Percentiles rank a stretch among this genome's conserved stretches.
phyloP scores from a whole-genome alignment of 2,329 filamentous ascomycete genomes.

The Torrubiella hemipterigena region DNA sequence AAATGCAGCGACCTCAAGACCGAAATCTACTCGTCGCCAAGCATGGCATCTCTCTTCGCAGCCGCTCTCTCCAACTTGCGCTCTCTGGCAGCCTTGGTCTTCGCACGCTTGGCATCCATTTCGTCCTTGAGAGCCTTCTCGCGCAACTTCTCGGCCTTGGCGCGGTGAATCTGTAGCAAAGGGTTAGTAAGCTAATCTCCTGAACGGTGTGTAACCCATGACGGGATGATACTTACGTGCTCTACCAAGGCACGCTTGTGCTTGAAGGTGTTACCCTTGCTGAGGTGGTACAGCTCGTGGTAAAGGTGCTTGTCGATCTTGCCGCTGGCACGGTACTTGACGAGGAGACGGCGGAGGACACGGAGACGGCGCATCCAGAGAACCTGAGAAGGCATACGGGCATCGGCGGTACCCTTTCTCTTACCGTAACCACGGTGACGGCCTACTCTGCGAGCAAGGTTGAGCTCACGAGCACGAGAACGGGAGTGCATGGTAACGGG shows the following conservation, averaged over 20 bases:
- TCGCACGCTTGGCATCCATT: conserved; percentile 99
- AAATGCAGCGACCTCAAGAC: conserved; percentile 45
- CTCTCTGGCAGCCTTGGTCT: conserved; percentile 99
- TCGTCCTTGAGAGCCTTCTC: conserved; percentile 95
- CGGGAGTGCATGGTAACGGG: conserved; percentile 99
- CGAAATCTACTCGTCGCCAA: conserved; percentile 53
- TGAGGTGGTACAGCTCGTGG: conserved; percentile 99
- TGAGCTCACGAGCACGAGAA: conserved; percentile 89
- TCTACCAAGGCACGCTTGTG: conserved; percentile 99
- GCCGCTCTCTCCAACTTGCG: conserved; percentile 85
- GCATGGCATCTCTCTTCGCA: conserved; percentile 81
- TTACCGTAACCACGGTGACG: conserved; percentile 99
- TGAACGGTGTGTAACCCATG: conserved; percentile 5
- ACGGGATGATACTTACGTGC: conserved; percentile 65
- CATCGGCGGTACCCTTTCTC: conserved; percentile 99
- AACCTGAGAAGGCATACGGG: conserved; percentile 97
- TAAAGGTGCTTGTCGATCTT: conserved; percentile 99
- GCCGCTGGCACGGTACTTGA: conserved; percentile 99
- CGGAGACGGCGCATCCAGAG: conserved; percentile 99
- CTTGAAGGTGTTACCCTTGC: conserved; percentile 99
- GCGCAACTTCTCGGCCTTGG: conserved; percentile 98
- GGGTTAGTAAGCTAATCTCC: conserved; percentile 3
- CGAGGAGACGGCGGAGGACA: conserved; percentile 95
- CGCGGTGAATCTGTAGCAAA: conserved; percentile 80
- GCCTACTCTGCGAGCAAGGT: conserved; percentile 85